A percentile compares a stretch with the other conserved stretches of the same genome.
Conservation (phyloP, 1,139 yeast genomes). For the Pichia sp. region DNA sequence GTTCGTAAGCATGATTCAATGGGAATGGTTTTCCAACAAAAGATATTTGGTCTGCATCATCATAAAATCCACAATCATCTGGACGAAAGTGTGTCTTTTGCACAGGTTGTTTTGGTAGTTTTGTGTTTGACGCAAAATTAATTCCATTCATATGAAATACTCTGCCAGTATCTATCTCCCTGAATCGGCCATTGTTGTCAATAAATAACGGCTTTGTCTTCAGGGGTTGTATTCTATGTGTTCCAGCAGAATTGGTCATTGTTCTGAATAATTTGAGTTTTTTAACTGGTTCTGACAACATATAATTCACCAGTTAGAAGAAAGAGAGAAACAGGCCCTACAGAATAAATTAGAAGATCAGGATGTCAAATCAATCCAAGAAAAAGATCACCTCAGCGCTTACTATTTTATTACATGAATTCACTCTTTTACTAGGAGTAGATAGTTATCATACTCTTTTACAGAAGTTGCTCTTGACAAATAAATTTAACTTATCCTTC, state of each 20-base stretch:
- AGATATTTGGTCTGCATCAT: conserved; percentile 64
- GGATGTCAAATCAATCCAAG: no score
- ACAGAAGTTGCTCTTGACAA: no score
- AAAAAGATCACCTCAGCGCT: no score
- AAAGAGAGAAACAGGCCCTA: no score
- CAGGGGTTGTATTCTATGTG: conserved; percentile 2
- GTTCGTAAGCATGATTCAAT: conserved; percentile 61
- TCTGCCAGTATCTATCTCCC: conserved; percentile 52
- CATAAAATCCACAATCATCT: conserved; percentile 43
- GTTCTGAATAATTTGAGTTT: background rate
- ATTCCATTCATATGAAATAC: conserved; percentile 68
- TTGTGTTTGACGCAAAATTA: conserved; percentile 72
- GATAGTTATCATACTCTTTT: no score
- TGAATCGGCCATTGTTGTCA: conserved; percentile 45
- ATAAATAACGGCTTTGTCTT: conserved; percentile 17
- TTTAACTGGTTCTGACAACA: no score
- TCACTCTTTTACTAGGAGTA: no score
- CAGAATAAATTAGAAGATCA: no score
- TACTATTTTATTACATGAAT: no score
- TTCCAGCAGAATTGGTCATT: background rate
- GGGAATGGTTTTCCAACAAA: conserved; percentile 83
- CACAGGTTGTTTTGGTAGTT: conserved; percentile 57
- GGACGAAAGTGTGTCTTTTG: conserved; percentile 48
- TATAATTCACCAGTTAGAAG: no score
- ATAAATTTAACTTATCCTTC: no score